Evolutionary conservation across 495 filamentous ascomycete genomes (phyloP).

Genomic region (Annulohypoxylon nitens): DNA sequence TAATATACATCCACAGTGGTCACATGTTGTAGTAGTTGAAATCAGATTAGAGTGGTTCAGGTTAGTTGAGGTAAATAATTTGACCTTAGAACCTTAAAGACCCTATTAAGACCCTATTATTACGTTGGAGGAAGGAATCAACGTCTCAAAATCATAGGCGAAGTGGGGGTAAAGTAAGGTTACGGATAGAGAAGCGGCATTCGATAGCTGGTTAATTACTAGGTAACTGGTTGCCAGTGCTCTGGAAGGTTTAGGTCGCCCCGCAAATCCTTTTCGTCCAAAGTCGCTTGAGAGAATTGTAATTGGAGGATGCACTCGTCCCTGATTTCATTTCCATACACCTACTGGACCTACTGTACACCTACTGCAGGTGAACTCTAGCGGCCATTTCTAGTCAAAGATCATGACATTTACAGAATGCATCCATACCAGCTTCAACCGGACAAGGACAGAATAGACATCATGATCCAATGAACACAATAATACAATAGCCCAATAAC

Average conservation of each 20-base stretch:
- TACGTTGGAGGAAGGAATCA: background rate
- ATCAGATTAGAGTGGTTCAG: background rate
- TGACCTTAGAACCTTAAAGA: background rate
- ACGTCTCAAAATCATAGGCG: background rate
- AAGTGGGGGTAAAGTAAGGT: background rate
- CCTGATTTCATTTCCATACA: conserved; percentile 8
- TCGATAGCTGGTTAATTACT: background rate
- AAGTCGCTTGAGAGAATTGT: background rate
- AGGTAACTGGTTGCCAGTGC: background rate
- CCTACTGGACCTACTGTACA: background rate
- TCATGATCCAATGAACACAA: background rate
- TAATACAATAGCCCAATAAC: background rate
- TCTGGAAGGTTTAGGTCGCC: background rate
- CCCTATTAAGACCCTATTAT: background rate
- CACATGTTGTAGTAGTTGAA: background rate
- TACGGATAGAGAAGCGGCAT: conserved; percentile 5
- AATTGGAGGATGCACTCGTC: conserved; percentile 11
- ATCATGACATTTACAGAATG: background rate
- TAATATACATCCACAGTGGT: too few species aligned
- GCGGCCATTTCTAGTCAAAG: background rate
- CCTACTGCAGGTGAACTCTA: conserved; percentile 7
- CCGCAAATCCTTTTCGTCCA: conserved; percentile 3
- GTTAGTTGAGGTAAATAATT: too few species aligned
- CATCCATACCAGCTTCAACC: conserved; percentile 5
- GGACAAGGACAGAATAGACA: background rate